These are phyloP conservation scores for Cymodocea nodosa DNA, from an alignment of 116 monocot genomes.

Conservation along the genomic window DNA sequence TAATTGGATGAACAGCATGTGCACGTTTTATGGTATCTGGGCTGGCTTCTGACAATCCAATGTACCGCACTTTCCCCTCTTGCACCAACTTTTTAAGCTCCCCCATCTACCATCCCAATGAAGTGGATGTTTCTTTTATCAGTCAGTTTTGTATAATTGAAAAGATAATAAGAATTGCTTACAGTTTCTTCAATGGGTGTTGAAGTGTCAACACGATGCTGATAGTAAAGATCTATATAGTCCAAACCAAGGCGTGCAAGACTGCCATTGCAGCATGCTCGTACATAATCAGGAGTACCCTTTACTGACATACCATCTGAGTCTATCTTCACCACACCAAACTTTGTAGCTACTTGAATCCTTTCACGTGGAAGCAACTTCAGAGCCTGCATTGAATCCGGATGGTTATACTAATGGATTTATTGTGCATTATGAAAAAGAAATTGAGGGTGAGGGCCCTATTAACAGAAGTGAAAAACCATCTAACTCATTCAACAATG, in stretches of 20 bases:
- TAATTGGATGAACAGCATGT: constrained; percentile 72
- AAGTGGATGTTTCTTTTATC: background rate
- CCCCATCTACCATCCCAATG: constrained; percentile 12
- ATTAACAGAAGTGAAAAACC: no score
- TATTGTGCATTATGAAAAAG: background rate
- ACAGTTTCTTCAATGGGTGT: constrained; percentile 47
- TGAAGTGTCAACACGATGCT: constrained; percentile 33
- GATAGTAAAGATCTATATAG: constrained; percentile 53
- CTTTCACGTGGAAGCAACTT: constrained; percentile 24
- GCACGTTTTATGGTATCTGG: constrained; percentile 68
- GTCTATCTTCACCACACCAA: constrained; percentile 12
- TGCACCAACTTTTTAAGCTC: constrained; percentile 67
- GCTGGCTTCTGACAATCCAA: constrained; percentile 76
- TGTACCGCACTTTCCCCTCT: constrained; percentile 64
- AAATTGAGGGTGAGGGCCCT: background rate
- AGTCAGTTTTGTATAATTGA: background rate
- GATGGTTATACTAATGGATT: background rate
- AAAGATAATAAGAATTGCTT: background rate
- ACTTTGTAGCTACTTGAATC: constrained; percentile 41
- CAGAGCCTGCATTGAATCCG: constrained; percentile 28
- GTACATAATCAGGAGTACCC: constrained; percentile 40
- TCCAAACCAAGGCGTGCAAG: constrained; percentile 33
- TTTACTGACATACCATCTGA: background rate
- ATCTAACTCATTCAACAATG: no score
- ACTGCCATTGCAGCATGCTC: constrained; percentile 42